Conservation (phyloP, 768 basidiomycete genomes). For the Lentinula boryana region DNA sequence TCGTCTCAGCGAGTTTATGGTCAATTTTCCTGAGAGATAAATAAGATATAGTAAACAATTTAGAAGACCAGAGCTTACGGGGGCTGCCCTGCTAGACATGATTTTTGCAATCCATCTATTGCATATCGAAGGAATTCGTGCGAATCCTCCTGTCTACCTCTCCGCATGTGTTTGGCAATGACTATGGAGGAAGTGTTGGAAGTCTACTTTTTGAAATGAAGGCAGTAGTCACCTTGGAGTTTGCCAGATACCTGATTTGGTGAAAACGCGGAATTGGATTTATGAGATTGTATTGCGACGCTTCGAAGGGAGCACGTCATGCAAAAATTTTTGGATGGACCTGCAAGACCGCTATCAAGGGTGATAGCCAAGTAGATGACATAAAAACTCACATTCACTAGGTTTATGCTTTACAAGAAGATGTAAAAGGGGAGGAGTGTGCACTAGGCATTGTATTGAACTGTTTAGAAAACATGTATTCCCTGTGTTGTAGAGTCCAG, state of each 20-base stretch:
- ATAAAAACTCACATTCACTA: conserved; percentile 51
- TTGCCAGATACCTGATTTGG: conserved; percentile 63
- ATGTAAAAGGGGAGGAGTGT: conserved; percentile 82
- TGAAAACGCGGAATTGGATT: conserved; percentile 40
- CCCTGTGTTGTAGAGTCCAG: conserved; percentile 77
- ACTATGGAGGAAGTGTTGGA: conserved; percentile 33
- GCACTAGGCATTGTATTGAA: conserved; percentile 86
- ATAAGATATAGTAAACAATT: conserved; percentile 1
- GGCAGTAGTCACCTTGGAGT: conserved; percentile 52
- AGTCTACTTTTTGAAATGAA: conserved; percentile 7
- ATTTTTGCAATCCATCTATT: conserved; percentile 86
- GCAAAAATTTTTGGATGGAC: conserved; percentile 52
- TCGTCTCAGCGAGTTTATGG: conserved; percentile 70
- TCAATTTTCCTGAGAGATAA: conserved; percentile 53
- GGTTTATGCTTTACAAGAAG: conserved; percentile 46
- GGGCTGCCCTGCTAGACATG: conserved; percentile 66
- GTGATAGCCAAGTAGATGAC: conserved; percentile 1
- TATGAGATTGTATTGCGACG: conserved; percentile 52
- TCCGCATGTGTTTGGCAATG: conserved; percentile 87
- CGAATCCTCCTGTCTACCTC: conserved; percentile 93
- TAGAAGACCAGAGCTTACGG: conserved; percentile 42
- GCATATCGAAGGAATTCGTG: conserved; percentile 97
- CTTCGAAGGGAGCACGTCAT: conserved; percentile 68
- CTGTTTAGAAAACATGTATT: conserved; percentile 98
- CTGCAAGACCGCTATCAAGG: conserved; percentile 18